phyloP scores from a whole-genome alignment of 129 eudicot genomes.

The Arctium minus region DNA sequence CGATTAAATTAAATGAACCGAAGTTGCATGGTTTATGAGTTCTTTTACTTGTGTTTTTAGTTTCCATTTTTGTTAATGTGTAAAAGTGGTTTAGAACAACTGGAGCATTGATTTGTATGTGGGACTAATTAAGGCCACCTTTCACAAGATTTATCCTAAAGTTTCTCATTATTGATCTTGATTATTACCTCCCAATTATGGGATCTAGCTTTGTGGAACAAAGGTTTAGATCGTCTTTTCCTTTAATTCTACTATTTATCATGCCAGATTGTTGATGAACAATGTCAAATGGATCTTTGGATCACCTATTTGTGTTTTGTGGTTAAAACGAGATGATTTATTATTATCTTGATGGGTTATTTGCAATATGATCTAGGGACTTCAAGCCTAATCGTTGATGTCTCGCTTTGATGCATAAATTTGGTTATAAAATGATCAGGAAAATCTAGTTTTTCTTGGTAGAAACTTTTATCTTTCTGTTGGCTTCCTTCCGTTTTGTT shows the following conservation, averaged over 20 bases:
- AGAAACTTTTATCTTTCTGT: neutral
- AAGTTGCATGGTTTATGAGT: neutral
- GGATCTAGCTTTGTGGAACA: neutral
- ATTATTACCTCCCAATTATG: neutral
- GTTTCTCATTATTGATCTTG: neutral
- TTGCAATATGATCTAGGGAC: constrained; percentile 1
- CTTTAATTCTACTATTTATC: neutral
- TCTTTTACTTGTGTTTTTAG: neutral
- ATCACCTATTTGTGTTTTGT: neutral
- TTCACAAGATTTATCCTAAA: neutral
- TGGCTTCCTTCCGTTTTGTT: neutral
- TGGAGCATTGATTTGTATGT: constrained; percentile 7
- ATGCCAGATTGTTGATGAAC: neutral
- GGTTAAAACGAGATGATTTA: neutral
- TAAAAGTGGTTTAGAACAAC: neutral
- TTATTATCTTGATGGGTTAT: neutral
- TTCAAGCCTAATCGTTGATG: neutral
- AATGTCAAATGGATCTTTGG: neutral
- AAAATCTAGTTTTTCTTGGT: neutral
- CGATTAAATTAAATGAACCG: neutral
- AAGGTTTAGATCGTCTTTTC: neutral
- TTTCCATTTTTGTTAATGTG: neutral
- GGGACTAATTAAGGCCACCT: neutral
- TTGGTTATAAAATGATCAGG: neutral
- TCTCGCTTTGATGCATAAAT: neutral